These are phyloP conservation scores for Aquilaria yunnanensis DNA, from an alignment of 345 rosid species.

Conservation along the genomic window DNA sequence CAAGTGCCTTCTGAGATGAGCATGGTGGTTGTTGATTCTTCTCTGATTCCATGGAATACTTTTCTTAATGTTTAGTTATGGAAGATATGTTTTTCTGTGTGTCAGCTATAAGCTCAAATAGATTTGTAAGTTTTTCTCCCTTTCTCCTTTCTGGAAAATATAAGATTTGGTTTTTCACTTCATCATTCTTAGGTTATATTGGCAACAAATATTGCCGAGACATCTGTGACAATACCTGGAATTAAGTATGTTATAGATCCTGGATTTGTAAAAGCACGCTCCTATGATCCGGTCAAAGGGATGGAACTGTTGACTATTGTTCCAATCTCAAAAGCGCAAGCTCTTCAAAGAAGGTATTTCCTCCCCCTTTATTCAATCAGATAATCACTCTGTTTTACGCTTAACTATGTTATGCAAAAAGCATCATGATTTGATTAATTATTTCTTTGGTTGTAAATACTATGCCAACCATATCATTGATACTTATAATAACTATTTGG, in stretches of 20 bases:
- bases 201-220: conserved; percentile 98
- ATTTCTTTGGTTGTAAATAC: conserved; percentile 1
- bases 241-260: conserved; percentile 91
- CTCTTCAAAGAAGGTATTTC: conserved; percentile 81
- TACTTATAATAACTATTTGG: conserved; percentile 12
- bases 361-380: conserved; percentile 2
- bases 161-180: conserved; percentile 2
- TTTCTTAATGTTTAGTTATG: too few species aligned
- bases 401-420: background rate
- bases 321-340: conserved; percentile 88
- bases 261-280: conserved; percentile 84
- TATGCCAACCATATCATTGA: background rate
- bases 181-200: conserved; percentile 52
- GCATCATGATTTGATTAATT: background rate
- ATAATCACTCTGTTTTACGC: background rate
- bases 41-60: too few species aligned
- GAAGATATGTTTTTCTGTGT: too few species aligned
- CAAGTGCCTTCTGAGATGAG: too few species aligned
- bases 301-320: conserved; percentile 73
- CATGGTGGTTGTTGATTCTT: too few species aligned
- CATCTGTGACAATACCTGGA: conserved; percentile 93
- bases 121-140: background rate
- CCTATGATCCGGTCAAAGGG: conserved; percentile 75
- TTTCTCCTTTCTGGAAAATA: conserved; percentile 5
- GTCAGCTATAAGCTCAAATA: background rate